Base-by-base conservation (phyloP, 2,329 filamentous ascomycete species). In the Thielaviopsis euricoi region DNA sequence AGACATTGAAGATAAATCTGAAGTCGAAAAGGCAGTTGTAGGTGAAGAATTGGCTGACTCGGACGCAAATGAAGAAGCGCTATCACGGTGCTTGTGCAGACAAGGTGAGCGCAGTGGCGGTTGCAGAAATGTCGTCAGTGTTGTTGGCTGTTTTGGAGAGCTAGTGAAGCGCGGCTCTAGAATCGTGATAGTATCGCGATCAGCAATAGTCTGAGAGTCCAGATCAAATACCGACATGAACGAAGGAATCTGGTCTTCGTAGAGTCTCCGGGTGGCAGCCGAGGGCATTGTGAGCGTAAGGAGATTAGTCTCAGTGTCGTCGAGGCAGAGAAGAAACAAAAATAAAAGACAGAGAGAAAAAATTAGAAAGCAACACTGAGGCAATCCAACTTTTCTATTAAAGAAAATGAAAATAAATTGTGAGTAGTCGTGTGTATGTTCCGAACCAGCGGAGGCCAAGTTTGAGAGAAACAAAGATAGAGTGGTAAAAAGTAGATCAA, bases 31-130 rank as follows among this genome's bases (percentile, higher is more conserved):
- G 1, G 91, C 95, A 3, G 90, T 96, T 7, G 91, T 97, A 1
- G 93, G 93, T 9, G 91, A 97, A 22, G 91, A 95, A 66, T 95
- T 90, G 49, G 87, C 87, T 1, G 93, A 97, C 62, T 87, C 88
- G 17, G 86, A 87, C 57, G 78, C 78, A 62, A 86, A 84, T 2
- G 86, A 88, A 7, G 85, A 90, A n/a, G 81, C 85, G 71, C 85
- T 89, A 67, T 87, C 80, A 67, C 82, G 78, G 68, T 87, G 85
- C 66, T 84, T 82, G 70, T 89, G 86, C 62, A 74, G 74, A 61
- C 73, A 67, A 64, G 78, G 75, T 3, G 72, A 66, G 33, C 72
- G 66, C 56, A 78, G 67, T 57, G 76, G 55, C 19, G 70, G 62
- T 60, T 73, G 71, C 58, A 68, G 63, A 60, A 73, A 66, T 50